Evolutionary conservation across 2,329 filamentous ascomycete species (phyloP), one percentile per base, ranked within the genome.

Genomic region (Claviceps sorghi): DNA sequence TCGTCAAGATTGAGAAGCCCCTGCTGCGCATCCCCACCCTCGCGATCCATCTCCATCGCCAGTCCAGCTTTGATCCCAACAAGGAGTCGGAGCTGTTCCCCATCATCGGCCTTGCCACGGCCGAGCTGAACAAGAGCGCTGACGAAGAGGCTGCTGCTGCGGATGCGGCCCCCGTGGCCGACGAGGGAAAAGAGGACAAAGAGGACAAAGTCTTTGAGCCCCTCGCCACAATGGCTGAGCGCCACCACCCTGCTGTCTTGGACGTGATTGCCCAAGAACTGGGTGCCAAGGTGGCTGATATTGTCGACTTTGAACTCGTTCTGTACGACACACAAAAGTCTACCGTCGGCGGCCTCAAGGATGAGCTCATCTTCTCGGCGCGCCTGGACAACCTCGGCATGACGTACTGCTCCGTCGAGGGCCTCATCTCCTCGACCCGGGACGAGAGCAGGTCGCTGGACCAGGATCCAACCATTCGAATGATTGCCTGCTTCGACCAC

Each of bases 61-160:
- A 87, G 60, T 78, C 86, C 61, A 87, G 77, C 56, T 98, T 98
- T 63, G 77, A 88, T 52, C 95, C 94, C 64, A 98, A 97, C 76
- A 97, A 96, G 73, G 93, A 98, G 73, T 88, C 84, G 26, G 91
- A 98, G 67, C 73, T 98, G 26, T 94, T 95, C 63, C 93, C 93
- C 5, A 96, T 98, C 62, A 83, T 86, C 22, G 93, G 93, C 6
- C 76, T 98, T 52, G 85, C 88, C 2, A 82, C 86, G 50, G 87
- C 88, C 2, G 90, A 96, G 72, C 77, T 98, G 54, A 96, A 96
- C 72, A 78, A 87, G 58, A 79, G 80, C 26, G 79, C 76, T 41
- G 75, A 76, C 62, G 67, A 69, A 10, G 70, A 70, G 4, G 73
- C 74, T 48, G 59, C 70, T 9, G 58, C 66, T 34, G 45, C n/a